These are phyloP conservation scores for Hippophae rhamnoides DNA, from an alignment of 306 rosid genomes.

Conservation along the genomic window DNA sequence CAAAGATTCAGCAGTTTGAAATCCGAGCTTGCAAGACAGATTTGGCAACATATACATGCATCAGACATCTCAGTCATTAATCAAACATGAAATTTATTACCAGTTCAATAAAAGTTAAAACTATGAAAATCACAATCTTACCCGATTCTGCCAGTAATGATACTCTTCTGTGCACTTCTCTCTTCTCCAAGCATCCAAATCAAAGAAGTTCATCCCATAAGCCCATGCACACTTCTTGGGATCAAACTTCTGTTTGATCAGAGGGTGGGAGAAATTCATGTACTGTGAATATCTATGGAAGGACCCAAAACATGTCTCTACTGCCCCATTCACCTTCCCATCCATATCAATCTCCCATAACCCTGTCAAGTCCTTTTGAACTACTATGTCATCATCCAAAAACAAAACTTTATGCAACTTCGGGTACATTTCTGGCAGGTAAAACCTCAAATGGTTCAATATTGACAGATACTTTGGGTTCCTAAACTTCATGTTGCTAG, in stretches of 20 bases:
- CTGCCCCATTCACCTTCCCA: conserved; percentile 90
- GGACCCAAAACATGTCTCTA: conserved; percentile 79
- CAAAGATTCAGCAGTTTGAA: too few species aligned
- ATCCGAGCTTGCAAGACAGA: background rate
- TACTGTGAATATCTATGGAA: conserved; percentile 82
- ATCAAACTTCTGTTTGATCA: conserved; percentile 64
- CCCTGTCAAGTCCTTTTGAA: conserved; percentile 76
- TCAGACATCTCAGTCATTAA: background rate
- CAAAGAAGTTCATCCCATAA: conserved; percentile 87
- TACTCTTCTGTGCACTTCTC: conserved; percentile 75
- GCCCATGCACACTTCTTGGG: conserved; percentile 92
- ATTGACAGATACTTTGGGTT: conserved; percentile 76
- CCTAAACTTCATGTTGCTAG: conserved; percentile 82
- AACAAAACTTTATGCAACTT: conserved; percentile 62
- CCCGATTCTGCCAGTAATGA: conserved; percentile 90
- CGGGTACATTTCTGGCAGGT: conserved; percentile 82
- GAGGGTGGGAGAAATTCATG: conserved; percentile 86
- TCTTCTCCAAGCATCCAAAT: conserved; percentile 85
- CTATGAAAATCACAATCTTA: conserved; percentile 19
- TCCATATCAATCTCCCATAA: conserved; percentile 80
- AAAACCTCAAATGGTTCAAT: conserved; percentile 74
- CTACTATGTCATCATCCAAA: conserved; percentile 79
- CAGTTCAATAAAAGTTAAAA: background rate
- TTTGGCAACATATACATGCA: background rate
- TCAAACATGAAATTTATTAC: background rate